phyloP scores from a whole-genome alignment of 495 filamentous ascomycete genomes.

The Aspergillus sclerotioniger region DNA sequence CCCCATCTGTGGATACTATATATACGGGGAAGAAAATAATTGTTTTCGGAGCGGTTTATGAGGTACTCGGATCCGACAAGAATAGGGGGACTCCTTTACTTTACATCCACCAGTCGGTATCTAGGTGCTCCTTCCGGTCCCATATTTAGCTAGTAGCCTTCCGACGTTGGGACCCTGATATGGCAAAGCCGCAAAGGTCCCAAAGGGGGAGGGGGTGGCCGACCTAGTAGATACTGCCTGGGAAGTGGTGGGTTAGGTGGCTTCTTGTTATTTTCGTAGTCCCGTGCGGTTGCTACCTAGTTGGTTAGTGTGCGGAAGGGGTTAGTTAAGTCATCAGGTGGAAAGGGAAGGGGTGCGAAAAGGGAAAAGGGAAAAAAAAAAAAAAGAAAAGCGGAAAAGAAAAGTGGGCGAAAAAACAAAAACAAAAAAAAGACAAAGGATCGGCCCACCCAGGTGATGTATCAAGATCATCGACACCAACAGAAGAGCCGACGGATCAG shows the following conservation, averaged over 20 bases:
- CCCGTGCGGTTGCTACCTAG: background rate
- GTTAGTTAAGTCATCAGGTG: slow-evolving; percentile 7
- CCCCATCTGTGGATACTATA: too few relatives aligned
- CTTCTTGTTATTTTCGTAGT: background rate
- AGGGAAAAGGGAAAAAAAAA: slow-evolving; percentile 10
- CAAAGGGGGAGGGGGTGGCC: background rate
- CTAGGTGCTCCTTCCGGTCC: background rate
- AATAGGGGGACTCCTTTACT: background rate
- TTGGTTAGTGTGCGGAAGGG: background rate
- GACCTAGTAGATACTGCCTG: background rate
- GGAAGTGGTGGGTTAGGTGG: background rate
- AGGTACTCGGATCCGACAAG: slow-evolving; percentile 5
- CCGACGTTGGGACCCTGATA: background rate
- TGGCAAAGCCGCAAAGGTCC: background rate
- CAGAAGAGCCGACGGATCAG: slow-evolving; percentile 27
- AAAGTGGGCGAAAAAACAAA: slow-evolving; percentile 1
- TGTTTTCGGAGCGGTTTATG: background rate
- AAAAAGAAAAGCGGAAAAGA: slow-evolving; percentile 13
- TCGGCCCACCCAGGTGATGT: slow-evolving; percentile 28
- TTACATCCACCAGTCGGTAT: background rate
- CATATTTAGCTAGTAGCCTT: background rate
- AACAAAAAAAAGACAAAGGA: slow-evolving; percentile 10
- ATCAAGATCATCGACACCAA: slow-evolving; percentile 28
- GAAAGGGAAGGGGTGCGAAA: slow-evolving; percentile 4
- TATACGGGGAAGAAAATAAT: background rate